These are phyloP conservation scores for Corynascus novoguineensis DNA, from an alignment of 495 filamentous ascomycete genomes.

Conservation along the genomic window DNA sequence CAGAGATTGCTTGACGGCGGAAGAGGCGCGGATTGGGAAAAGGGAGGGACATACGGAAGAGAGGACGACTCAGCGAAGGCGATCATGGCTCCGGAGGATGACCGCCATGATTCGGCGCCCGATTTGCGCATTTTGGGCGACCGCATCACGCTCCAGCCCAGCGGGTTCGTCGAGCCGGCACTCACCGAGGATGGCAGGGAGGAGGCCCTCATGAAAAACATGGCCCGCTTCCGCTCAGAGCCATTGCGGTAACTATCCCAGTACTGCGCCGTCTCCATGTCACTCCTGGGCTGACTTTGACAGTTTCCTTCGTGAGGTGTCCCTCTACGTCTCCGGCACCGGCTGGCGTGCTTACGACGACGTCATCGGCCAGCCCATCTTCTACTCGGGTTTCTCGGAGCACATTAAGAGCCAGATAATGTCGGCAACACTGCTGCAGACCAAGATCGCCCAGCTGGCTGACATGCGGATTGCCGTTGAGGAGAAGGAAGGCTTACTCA, in stretches of 20 bases:
- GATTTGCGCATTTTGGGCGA: conserved; percentile 79
- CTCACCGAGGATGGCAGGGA: conserved; percentile 49
- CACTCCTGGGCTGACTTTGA: conserved; percentile 29
- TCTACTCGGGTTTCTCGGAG: conserved; percentile 87
- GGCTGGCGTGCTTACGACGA: conserved; percentile 93
- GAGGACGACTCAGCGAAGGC: background rate
- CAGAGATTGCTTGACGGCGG: too few relatives aligned
- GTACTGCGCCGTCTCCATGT: background rate
- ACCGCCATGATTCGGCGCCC: conserved; percentile 52
- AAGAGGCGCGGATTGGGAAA: too few relatives aligned
- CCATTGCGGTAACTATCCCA: conserved; percentile 41
- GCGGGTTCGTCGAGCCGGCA: conserved; percentile 58
- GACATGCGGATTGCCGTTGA: conserved; percentile 66
- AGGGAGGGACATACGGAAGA: background rate
- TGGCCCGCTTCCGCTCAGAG: conserved; percentile 66
- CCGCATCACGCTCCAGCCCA: conserved; percentile 72
- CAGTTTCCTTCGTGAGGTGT: conserved; percentile 88
- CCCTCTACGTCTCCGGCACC: conserved; percentile 78
- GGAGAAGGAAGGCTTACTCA: conserved; percentile 65
- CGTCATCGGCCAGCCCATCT: conserved; percentile 84
- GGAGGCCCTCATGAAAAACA: conserved; percentile 69
- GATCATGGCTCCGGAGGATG: conserved; percentile 20
- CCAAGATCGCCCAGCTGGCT: conserved; percentile 70
- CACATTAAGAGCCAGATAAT: conserved; percentile 76
- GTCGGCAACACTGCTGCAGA: conserved; percentile 65